Conservation (phyloP, 208 protist species). For the Trypanosoma cruzi region DNA sequence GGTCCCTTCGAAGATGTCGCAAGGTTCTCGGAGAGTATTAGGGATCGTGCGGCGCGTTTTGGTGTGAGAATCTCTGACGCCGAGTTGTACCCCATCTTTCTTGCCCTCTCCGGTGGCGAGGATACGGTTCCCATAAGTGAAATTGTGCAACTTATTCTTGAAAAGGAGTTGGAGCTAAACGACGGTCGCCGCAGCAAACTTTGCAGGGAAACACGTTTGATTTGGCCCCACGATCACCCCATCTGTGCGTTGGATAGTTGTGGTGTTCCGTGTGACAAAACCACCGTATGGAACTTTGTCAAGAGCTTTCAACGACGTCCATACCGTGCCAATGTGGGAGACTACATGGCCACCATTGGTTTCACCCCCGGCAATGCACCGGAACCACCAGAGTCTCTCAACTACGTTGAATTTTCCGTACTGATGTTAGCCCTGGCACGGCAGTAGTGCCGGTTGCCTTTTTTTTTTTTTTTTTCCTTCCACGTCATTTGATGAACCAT, state of each 20-base stretch:
- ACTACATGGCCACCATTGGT: conserved; percentile 18
- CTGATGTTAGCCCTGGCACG: conserved; percentile 80
- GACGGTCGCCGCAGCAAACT: neutral
- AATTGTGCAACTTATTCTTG: conserved; percentile 46
- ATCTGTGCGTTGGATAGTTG: conserved; percentile 77
- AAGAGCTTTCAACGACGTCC: conserved; percentile 49
- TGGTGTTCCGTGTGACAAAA: conserved; percentile 62
- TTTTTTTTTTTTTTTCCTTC: conserved; percentile 18
- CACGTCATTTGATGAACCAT: neutral
- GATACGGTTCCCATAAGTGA: conserved; percentile 36
- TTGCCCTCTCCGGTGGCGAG: conserved; percentile 34
- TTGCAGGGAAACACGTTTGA: conserved; percentile 25
- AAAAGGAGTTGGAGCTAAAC: conserved; percentile 38
- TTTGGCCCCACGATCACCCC: conserved; percentile 59
- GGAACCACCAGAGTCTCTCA: conserved; percentile 37
- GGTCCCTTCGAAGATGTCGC: conserved; percentile 5
- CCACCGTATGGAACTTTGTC: conserved; percentile 54
- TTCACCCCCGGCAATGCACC: neutral
- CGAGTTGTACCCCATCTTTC: conserved; percentile 50
- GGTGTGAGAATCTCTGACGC: conserved; percentile 32
- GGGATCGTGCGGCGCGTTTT: conserved; percentile 26
- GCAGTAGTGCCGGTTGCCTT: conserved; percentile 34
- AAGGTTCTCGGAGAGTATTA: conserved; percentile 28
- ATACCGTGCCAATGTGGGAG: conserved; percentile 23
- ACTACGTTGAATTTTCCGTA: conserved; percentile 88